These are phyloP conservation scores for Amylostereum areolatum DNA, from an alignment of 1,284 basidiomycete species.

Conservation along the genomic window DNA sequence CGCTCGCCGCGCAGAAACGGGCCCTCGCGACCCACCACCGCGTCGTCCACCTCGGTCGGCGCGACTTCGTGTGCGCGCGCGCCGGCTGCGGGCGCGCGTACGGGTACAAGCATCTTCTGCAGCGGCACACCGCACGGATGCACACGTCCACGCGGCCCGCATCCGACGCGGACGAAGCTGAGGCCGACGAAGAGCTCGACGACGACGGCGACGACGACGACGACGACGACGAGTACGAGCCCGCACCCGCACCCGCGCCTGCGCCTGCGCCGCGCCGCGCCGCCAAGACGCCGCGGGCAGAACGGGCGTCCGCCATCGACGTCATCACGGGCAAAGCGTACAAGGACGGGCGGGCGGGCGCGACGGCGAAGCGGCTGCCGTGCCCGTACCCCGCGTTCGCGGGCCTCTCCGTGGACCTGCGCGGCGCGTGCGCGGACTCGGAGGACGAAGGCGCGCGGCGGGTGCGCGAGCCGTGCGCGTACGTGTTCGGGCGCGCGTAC, in stretches of 20 bases:
- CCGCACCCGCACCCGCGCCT: too few relatives aligned
- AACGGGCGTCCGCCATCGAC: constrained; percentile 37
- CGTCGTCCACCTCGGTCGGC: constrained; percentile 66
- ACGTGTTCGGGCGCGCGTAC: constrained; percentile 77
- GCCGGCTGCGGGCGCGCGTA: constrained; percentile 57
- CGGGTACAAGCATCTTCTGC: constrained; percentile 78
- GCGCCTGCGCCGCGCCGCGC: background rate
- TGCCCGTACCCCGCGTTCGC: constrained; percentile 59
- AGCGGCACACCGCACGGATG: constrained; percentile 59
- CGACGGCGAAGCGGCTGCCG: constrained; percentile 31
- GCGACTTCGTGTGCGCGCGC: constrained; percentile 63
- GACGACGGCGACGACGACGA: constrained; percentile 13
- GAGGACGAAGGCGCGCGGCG: background rate
- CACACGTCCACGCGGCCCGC: constrained; percentile 31
- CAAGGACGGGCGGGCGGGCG: constrained; percentile 24
- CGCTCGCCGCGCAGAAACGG: constrained; percentile 50
- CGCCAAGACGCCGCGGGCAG: constrained; percentile 2
- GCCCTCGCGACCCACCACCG: constrained; percentile 64
- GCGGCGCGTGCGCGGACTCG: constrained; percentile 10
- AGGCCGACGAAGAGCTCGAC: constrained; percentile 13
- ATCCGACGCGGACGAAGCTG: constrained; percentile 11
- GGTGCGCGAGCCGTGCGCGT: constrained; percentile 42
- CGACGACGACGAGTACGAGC: constrained; percentile 2
- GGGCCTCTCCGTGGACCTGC: constrained; percentile 3
- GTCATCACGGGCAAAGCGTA: constrained; percentile 64